Conservation (phyloP, 2,329 filamentous ascomycete genomes). For the Fusarium sacchari region DNA sequence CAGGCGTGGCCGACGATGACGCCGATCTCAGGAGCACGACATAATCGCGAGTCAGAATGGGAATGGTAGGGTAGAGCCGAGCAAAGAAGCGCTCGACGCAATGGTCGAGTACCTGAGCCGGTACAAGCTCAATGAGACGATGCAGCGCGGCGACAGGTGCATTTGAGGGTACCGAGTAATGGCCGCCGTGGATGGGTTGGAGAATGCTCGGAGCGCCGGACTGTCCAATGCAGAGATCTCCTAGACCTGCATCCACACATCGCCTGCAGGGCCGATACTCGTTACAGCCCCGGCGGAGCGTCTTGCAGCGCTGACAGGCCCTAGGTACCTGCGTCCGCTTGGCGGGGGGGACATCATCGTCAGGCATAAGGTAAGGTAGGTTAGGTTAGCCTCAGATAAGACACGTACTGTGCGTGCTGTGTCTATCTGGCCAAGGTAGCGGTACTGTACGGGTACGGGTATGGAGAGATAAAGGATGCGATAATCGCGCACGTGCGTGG, state of each 20-base stretch:
- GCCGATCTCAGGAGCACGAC: conserved; percentile 44
- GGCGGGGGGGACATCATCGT: conserved; percentile 25
- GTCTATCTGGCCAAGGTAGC: not conserved
- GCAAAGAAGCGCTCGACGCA: conserved; percentile 54
- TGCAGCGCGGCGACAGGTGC: conserved; percentile 24
- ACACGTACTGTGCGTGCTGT: not conserved
- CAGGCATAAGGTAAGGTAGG: not conserved
- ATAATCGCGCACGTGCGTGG: conserved; percentile 30
- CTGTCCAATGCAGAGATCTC: conserved; percentile 50
- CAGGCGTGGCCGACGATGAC: conserved; percentile 29
- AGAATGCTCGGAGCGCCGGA: conserved; percentile 14
- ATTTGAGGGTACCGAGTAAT: not conserved
- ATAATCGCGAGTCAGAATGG: conserved; percentile 53
- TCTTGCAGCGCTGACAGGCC: conserved; percentile 56
- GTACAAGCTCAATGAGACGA: conserved; percentile 49
- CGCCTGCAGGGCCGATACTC: conserved; percentile 56
- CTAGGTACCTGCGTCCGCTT: conserved; percentile 56
- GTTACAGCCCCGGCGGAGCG: conserved; percentile 56
- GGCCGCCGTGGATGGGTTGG: conserved; percentile 4
- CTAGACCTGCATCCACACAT: conserved; percentile 55
- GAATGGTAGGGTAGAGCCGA: conserved; percentile 54
- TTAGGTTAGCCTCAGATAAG: not conserved
- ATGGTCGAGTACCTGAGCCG: conserved; percentile 48
- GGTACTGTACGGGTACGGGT: not conserved
- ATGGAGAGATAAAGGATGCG: not conserved